Evolutionary conservation across 352 stramenopile species (phyloP), one percentile per base, ranked within the genome.

Genomic region (Phytophthora tentaculata): DNA sequence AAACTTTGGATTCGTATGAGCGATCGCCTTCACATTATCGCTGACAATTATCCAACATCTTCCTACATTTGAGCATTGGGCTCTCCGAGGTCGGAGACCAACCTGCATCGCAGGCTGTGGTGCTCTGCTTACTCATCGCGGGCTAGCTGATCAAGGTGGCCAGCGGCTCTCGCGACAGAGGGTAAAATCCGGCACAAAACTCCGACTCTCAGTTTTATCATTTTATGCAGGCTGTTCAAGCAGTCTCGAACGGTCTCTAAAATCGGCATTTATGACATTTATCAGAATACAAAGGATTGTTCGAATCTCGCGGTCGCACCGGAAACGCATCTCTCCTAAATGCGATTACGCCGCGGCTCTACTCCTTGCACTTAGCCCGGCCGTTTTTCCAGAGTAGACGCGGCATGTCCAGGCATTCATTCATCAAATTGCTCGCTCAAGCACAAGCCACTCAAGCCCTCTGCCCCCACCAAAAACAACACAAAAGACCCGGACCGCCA

Each of bases 371-470:
- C 24, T 52, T 52, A 51, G 28, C 23, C n/a, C 51, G 26, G 41
- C 55, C 55, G 55, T 61, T 61, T 60, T 24, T 13, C 23, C 23
- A 60, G 49, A 55, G 53, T 67, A 71, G 68, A 75, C 62, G 63
- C 52, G 63, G 26, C 67, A 67, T 43, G 35, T 43, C 35, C 13
- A 16, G n/a, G 22, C 37, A 43, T 47, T 41, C 37, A 41, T 56
- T 75, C 68, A 76, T 66, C 64, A 32, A 74, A 74, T 74, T 48
- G 55, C 64, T 53, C 43, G 39, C 59, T 64, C 32, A 17, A 35
- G 26, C 69, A 45, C 64, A 70, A 56, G 48, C 47, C 53, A 69
- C 69, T 44, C 41, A 69, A 74, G 39, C 24, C 44, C 9, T 39
- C 32, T 39, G 16, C 19, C 35, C 7, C 14, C 35, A 7, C 9